Percentiles rank a stretch among this genome's conserved stretches.
Conservation (phyloP, 2,329 filamentous ascomycete species). For the Fusarium haematococcum region DNA sequence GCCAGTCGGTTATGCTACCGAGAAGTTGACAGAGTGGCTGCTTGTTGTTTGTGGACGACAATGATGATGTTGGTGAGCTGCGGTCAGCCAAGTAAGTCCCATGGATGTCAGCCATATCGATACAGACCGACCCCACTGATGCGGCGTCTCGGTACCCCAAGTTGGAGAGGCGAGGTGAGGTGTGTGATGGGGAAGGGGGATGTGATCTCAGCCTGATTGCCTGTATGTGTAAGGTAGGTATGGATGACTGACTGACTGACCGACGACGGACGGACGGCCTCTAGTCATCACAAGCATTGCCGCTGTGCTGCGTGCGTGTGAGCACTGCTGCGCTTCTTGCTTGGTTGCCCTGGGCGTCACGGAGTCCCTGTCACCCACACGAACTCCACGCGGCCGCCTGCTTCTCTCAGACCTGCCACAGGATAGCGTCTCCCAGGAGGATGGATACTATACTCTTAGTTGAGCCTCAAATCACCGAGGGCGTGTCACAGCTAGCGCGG, state of each 20-base stretch:
- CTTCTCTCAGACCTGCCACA: not conserved
- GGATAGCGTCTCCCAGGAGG: slow-evolving; percentile 14
- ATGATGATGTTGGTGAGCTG: not conserved
- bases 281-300: not conserved
- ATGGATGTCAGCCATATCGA: slow-evolving; percentile 2
- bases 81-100: not conserved
- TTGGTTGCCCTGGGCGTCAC: not conserved
- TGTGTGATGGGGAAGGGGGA: not conserved
- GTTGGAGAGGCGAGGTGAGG: not conserved
- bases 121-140: not conserved
- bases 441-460: slow-evolving; percentile 13
- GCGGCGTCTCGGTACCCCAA: not conserved
- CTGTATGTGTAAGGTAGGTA: not conserved
- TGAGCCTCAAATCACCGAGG: slow-evolving; percentile 39
- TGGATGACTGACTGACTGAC: not conserved
- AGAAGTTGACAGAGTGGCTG: not conserved
- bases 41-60: not conserved
- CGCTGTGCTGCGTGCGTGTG: not conserved
- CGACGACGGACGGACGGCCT: not conserved
- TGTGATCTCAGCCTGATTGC: not conserved
- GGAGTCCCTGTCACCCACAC: not conserved
- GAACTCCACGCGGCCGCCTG: not conserved
- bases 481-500: slow-evolving; percentile 15
- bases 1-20: slow-evolving; percentile 30
- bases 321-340: not conserved